Percentiles rank a stretch among this genome's conserved stretches.
Conservation (phyloP, 2,329 filamentous ascomycete species). For the Alternaria sp. region DNA sequence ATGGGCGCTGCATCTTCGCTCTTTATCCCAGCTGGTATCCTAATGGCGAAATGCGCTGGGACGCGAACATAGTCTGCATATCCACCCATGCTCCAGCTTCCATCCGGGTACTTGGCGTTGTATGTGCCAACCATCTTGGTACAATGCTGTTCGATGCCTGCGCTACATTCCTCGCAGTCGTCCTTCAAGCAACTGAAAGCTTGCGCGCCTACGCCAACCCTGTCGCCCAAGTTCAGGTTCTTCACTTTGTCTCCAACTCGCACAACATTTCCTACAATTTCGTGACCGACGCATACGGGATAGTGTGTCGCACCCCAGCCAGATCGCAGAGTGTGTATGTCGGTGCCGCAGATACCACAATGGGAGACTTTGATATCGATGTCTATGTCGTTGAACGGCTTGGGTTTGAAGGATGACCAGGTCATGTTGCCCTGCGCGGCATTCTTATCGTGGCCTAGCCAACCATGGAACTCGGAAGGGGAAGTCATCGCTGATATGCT, state of each 20-base stretch:
- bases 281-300: constrained; percentile 54
- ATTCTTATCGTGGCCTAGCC: constrained; percentile 62
- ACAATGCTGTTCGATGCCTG: constrained; percentile 57
- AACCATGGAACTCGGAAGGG: constrained; percentile 64
- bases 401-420: constrained; percentile 60
- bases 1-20: constrained; percentile 70
- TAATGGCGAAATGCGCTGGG: constrained; percentile 66
- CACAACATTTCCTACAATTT: constrained; percentile 53
- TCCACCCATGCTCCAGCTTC: constrained; percentile 72
- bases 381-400: constrained; percentile 49
- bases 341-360: constrained; percentile 49
- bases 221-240: constrained; percentile 67
- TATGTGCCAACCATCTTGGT: constrained; percentile 66
- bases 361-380: constrained; percentile 48
- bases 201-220: constrained; percentile 63
- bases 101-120: constrained; percentile 63
- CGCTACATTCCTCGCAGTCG: constrained; percentile 63
- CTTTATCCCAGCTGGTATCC: constrained; percentile 62
- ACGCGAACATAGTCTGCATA: constrained; percentile 66
- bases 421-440: constrained; percentile 64
- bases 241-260: constrained; percentile 49
- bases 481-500: constrained; percentile 30
- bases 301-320: constrained; percentile 59
- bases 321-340: constrained; percentile 51
- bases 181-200: constrained; percentile 58